Base-by-base conservation (phyloP, 1,284 basidiomycete species). In the Naganishia liquefaciens region DNA sequence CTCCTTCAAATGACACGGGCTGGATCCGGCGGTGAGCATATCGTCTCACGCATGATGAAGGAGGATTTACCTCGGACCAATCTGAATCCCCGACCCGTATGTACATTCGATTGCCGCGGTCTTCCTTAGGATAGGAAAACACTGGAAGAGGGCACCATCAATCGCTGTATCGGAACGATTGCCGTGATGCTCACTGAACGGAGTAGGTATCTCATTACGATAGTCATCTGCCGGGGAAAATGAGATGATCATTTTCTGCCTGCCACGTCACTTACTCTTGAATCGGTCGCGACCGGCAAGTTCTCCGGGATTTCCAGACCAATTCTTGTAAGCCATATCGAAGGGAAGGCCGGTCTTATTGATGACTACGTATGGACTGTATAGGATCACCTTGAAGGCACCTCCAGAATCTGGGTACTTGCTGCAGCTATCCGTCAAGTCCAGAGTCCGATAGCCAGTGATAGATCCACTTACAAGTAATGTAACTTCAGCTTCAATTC, bases 351-450 rank as follows among this genome's bases (percentile, higher is more conserved):
- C 89, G 0, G 93, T 93, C 82, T 97, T 97, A 80, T 99, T 99
- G 76, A 97, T 80, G 55, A 99, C 81, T 58, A 99, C 82, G 76
- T 90, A 99, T 2, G 96, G 94, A 70, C 87, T 88, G 76, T 93
- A 99, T 61, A 99, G 88, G 77, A 99, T 95, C 1, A 98, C 91
- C 78, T 92, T 95, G 84, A 97, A 96, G 1, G 95, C 93, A n/a
- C 96, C 94, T 3, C 95, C 96, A 13, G 93, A 91, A 66, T 97
- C 86, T 2, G 91, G 87, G 77, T 91, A 92, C 47, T 88, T 88
- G 55, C 88, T 91, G 62, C 3, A 67, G 17, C 13, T 19, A 62
- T 13, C 39, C 28, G 40, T 30, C n/a, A 17, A 19, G n/a, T n/a
- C 27, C 39, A n/a, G 21, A 54, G 7, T 54, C 6, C 3, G 33